Conservation (phyloP, 1,284 basidiomycete species). For the Malassezia caprae region DNA sequence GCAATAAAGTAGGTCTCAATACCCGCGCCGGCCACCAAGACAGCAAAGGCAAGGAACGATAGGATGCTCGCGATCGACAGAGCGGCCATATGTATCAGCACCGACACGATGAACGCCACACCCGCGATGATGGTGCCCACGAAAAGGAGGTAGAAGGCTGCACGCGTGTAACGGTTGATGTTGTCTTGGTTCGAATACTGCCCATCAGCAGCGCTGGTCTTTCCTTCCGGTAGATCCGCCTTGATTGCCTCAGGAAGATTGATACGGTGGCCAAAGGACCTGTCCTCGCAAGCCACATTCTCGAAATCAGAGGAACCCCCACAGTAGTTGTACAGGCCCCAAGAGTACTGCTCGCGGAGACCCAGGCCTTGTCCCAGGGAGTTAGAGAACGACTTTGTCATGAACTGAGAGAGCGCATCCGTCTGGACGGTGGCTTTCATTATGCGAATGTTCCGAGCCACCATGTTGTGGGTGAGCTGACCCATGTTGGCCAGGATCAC, state of each 20-base stretch:
- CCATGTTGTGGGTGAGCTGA: constrained; percentile 42
- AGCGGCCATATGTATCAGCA: constrained; percentile 35
- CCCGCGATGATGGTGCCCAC: constrained; percentile 39
- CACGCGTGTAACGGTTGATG: constrained; percentile 7
- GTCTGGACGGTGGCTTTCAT: not conserved
- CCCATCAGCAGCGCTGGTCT: not conserved
- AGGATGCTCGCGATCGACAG: constrained; percentile 33
- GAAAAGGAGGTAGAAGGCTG: constrained; percentile 40
- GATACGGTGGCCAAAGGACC: not conserved
- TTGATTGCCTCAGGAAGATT: not conserved
- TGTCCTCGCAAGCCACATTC: not conserved
- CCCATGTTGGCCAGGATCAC: constrained; percentile 40
- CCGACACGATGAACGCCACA: constrained; percentile 33
- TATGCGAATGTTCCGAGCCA: constrained; percentile 35
- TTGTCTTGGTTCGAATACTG: not conserved
- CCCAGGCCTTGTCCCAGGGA: not conserved
- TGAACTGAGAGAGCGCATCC: not conserved
- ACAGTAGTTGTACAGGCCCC: constrained; percentile 19
- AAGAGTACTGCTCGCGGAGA: constrained; percentile 9
- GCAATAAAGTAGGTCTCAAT: constrained; percentile 38
- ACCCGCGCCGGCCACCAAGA: constrained; percentile 32
- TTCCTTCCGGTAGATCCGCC: not conserved
- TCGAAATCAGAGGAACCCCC: constrained; percentile 4
- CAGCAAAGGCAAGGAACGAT: constrained; percentile 28
- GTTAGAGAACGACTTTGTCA: not conserved